phyloP scores from a whole-genome alignment of 208 protist species.

The Leishmania mexicana region DNA sequence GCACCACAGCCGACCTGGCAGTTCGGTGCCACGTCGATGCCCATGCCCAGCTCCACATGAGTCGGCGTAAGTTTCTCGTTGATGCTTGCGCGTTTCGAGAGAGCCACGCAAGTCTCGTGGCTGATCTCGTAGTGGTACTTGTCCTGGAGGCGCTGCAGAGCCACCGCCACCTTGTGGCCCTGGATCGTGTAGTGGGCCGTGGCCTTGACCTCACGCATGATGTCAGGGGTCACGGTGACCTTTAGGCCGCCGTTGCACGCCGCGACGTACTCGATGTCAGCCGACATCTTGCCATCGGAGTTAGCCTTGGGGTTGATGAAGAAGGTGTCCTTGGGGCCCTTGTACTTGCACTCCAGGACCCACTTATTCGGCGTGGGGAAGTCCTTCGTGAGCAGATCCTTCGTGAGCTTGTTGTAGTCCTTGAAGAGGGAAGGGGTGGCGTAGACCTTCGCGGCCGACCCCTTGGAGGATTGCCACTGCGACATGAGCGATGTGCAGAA shows the following conservation, averaged over 20 bases:
- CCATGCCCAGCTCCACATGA: slow-evolving; percentile 60
- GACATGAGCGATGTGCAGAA: not conserved
- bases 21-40: slow-evolving; percentile 50
- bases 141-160: slow-evolving; percentile 38
- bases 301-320: slow-evolving; percentile 63
- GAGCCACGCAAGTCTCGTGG: slow-evolving; percentile 42
- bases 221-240: slow-evolving; percentile 48
- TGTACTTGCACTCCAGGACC: slow-evolving; percentile 85
- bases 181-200: slow-evolving; percentile 46
- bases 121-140: slow-evolving; percentile 54
- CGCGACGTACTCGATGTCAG: slow-evolving; percentile 66
- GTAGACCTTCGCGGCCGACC: slow-evolving; percentile 22
- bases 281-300: slow-evolving; percentile 40
- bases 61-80: slow-evolving; percentile 74
- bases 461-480: slow-evolving; percentile 1
- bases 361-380: slow-evolving; percentile 47
- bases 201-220: slow-evolving; percentile 35
- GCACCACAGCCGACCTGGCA: slow-evolving; percentile 69
- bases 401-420: slow-evolving; percentile 83
- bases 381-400: slow-evolving; percentile 79
- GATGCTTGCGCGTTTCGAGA: slow-evolving; percentile 48
- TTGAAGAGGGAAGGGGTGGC: slow-evolving; percentile 52
- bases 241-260: slow-evolving; percentile 54
- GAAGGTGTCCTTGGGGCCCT: slow-evolving; percentile 58
- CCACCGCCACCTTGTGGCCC: slow-evolving; percentile 69